Base-by-base conservation (phyloP, 106 monocot genomes). In the Dendrobium chrysotoxum region DNA sequence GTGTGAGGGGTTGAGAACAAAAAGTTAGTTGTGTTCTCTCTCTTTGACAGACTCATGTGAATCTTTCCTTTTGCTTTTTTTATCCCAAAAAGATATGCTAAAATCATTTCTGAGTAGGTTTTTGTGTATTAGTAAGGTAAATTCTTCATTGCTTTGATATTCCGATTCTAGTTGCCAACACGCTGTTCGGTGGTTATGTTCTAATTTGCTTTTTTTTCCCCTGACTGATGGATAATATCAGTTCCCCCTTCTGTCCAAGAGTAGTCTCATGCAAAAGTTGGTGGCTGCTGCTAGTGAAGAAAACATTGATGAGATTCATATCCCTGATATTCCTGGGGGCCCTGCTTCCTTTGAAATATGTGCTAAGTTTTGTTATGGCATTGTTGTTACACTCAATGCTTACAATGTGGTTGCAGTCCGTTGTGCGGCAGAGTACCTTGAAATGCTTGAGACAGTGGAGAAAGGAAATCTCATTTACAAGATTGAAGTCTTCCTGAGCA, bases 211-310 rank as follows among this genome's bases (percentile, higher is more conserved):
- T 7, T 46, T 7, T 13, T 50, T 50, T 50, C 15, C 13, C 50
- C 15, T 15, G 15, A 50, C 50, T 11, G 50, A 50, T 50, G 50
- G 64, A 3, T 35, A 12, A 13, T 71, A 79, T 80, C 83, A 87
- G 87, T 90, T 90, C 45, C 87, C 90, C 31, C 84, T 90, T 57
- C 28, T 88, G 13, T 90, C 90, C 13, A 90, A 88, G 79, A 86
- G 90, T 78, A 53, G 35, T 35, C 83, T 40, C 31, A 40, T 90
- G 84, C 90, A 84, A 54, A 88, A 77, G 44, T 17, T 87, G 55
- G 70, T 83, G 20, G 46, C 76, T 71, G 65, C 80, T 13, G 35
- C 40, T 30, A 47, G 21, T 23, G 81, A 82, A 6, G 84, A 75
- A 2, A 75, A 40, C 53, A 38, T 18, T 40, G 82, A 90, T 70